Conservation (phyloP, 768 basidiomycete species). For the Pleurotus salmoneostramineus region DNA sequence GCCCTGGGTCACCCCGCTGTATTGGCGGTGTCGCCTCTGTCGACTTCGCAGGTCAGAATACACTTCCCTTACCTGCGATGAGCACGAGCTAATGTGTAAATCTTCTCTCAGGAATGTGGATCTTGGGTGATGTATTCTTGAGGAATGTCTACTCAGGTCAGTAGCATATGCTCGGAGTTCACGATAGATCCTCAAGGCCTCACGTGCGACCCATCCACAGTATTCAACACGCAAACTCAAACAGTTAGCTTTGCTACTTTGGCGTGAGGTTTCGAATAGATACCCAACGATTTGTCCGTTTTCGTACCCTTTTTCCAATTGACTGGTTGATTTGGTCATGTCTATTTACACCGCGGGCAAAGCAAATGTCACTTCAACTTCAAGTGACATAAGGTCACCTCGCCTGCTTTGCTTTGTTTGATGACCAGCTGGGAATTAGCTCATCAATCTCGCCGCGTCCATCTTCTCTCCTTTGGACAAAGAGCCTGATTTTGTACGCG, state of each 20-base stretch:
- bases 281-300: no score
- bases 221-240: not conserved
- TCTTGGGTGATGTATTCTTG: not conserved
- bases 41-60: slow-evolving; percentile 15
- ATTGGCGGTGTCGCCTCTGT: slow-evolving; percentile 51
- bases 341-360: no score
- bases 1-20: slow-evolving; percentile 39
- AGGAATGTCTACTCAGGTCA: slow-evolving; percentile 1
- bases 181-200: not conserved
- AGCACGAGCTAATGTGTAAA: not conserved
- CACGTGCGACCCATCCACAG: not conserved
- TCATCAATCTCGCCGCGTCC: no score
- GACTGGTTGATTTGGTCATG: no score
- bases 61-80: not conserved
- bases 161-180: not conserved
- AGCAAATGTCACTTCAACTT: no score
- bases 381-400: no score
- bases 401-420: no score
- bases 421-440: no score
- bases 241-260: slow-evolving; percentile 3
- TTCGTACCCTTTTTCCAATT: no score
- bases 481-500: no score
- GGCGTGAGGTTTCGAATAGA: not conserved
- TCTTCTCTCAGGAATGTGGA: not conserved
- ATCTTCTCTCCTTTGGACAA: no score